Evolutionary conservation across 768 basidiomycete species (phyloP), one percentile per base, ranked within the genome.

Genomic region (Leccinum arenicola): DNA sequence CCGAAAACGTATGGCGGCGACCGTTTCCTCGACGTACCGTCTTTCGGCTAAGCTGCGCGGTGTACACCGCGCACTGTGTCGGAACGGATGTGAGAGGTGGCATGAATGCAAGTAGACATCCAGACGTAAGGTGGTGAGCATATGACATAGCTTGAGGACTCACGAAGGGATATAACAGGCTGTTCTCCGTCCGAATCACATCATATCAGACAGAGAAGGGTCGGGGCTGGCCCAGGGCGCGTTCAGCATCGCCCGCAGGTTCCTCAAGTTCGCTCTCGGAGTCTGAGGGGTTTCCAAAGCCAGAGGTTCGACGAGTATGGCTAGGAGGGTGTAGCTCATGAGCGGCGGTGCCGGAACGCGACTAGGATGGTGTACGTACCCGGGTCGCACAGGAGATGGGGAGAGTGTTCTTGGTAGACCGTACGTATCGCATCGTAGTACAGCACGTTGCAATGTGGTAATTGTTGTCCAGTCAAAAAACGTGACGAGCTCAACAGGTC

Each of bases 211-310:
- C 14, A 73, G 76, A 59, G 75, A 75, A 2, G 73, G 74, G 59
- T 70, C 72, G 0, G 73, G 68, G 10, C 60, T 64, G 9, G 66
- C 29, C 29, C 29, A 31, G 63, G 25, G 63, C n/a, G 67, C 62
- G 53, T 6, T 78, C 78, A 1, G 71, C 75, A 45, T 80, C 80
- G 49, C 76, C 76, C 45, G 74, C 67, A 15, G 72, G 67, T 12
- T 69, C 65, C 3, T 70, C 73, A 17, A 56, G 49, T n/a, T 71
- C 69, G 52, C 66, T 72, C 27, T 75, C 71, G 8, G 82, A 84
- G 57, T 83, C 82, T 6, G 81, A 79, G 33, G 78, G 78, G 6
- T 84, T 68, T 15, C 83, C 84, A 64, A 83, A 87, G 6, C 82
- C 82, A 14, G 82, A 84, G 5, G 76, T 72, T 38, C 76, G 71